Percentiles rank a stretch among this genome's conserved stretches.
Evolutionary conservation across 2,329 filamentous ascomycete genomes (phyloP).

Genomic region (Diaporthe nobilis): DNA sequence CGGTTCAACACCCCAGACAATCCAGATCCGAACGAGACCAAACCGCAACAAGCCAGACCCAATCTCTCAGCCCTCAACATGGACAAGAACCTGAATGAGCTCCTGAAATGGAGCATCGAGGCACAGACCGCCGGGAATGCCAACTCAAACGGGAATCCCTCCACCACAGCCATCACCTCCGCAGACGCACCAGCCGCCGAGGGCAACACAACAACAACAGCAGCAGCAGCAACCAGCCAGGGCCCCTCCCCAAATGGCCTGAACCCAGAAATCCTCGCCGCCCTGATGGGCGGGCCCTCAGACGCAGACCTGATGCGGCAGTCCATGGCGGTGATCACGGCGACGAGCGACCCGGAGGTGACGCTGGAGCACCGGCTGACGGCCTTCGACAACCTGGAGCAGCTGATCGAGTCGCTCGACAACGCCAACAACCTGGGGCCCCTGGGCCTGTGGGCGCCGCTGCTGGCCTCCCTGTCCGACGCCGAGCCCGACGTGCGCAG

Average conservation of each 20-base stretch:
- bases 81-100: slow-evolving; percentile 53
- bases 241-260: slow-evolving; percentile 56
- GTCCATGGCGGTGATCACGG: slow-evolving; percentile 82
- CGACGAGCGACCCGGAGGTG: slow-evolving; percentile 68
- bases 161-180: slow-evolving; percentile 58
- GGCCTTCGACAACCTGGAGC: slow-evolving; percentile 96
- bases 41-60: slow-evolving; percentile 31
- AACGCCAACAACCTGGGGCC: slow-evolving; percentile 95
- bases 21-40: slow-evolving; percentile 10
- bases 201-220: not conserved
- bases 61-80: slow-evolving; percentile 43
- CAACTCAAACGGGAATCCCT: slow-evolving; percentile 45
- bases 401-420: slow-evolving; percentile 91
- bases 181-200: slow-evolving; percentile 44
- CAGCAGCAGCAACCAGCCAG: slow-evolving; percentile 9
- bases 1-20: not conserved
- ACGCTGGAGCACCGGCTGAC: slow-evolving; percentile 82
- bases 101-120: slow-evolving; percentile 56
- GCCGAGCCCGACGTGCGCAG: slow-evolving; percentile 80
- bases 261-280: slow-evolving; percentile 78
- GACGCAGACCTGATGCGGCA: slow-evolving; percentile 94
- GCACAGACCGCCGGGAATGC: slow-evolving; percentile 41
- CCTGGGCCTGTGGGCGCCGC: slow-evolving; percentile 84
- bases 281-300: slow-evolving; percentile 85
- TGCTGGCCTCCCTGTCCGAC: slow-evolving; percentile 78